Base-by-base conservation (phyloP, 108 stramenopile genomes). In the Nitzschia sp. region DNA sequence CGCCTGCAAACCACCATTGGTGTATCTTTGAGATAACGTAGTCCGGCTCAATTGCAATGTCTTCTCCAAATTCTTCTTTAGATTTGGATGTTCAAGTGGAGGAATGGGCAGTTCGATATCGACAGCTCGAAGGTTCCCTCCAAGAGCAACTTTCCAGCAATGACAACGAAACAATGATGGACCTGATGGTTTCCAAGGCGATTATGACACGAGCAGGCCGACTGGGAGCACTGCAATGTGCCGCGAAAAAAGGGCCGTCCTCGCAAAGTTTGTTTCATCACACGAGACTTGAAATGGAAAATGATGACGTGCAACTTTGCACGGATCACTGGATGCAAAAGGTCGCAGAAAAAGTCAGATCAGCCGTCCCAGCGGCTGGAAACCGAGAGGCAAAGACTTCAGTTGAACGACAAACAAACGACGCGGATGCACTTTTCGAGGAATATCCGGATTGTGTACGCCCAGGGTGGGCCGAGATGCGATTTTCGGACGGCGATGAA, bases 401-500 rank as follows among this genome's bases (percentile, higher is more conserved):
- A 9, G 9, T 6, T 42, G 9, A 42, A 13, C 17, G 21, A 5
- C 49, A 51, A 51, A 51, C 21, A 9, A 51, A 23, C 21, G 66
- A 82, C 63, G 76, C 83, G 13, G 84, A 89, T 53, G 85, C 71
- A 21, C 89, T 92, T 68, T 92, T 92, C 48, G 66, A 68, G 2
- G 81, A 82, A 15, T 92, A 86, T 69, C 86, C 88, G 11, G 91
- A 92, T 68, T 92, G 82, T 65, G 64, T 49, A 15, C 80, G 82
- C 31, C 18, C 46, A n/a, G 30, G 42, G 24, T 34, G 19, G 65
- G 62, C 28, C 46, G 63, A 51, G 11, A 32, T 57, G 15, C 51
- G 70, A 9, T 63, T 73, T 18, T 59, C 55, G 3, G 75, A 74
- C 34, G 66, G 59, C 23, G 65, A 34, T n/a, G 66, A 38, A 30